Base-by-base conservation (phyloP, 495 filamentous ascomycete genomes). In the Halenospora varia region DNA sequence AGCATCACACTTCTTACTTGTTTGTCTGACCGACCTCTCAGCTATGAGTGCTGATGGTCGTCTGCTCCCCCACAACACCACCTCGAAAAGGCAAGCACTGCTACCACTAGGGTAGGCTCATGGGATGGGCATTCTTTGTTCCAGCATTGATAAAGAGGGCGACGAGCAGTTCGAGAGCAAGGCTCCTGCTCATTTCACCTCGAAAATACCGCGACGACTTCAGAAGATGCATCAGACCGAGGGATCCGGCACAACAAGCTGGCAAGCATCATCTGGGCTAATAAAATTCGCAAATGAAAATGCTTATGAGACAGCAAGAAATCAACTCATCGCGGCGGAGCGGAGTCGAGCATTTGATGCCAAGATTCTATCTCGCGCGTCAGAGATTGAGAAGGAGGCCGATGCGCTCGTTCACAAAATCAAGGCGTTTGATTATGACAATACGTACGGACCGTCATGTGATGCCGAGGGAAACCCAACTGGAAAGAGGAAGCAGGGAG, bases 401-500 rank as follows among this genome's bases (percentile, higher is more conserved):
- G 44, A 39, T 44, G 53, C 9, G 11, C 48, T 66, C 19, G 60
- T 66, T 19, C 54, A 26, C 17, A 63, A 57, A 50, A 61, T 66
- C 54, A 57, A 25, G 56, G 25, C 19, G 13, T 56, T 55, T 46
- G 63, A 66, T 40, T 57, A 47, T 56, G 52, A 62, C 0, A 40
- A 56, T 17, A 58, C 56, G 3, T 62, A 65, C 49, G 56, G 53
- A n/a, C n/a, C 3, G 19, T 47, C 52, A 24, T 24, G 22, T 39
- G 57, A 60, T 39, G 40, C 13, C 2, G 47, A 55, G 10, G 56
- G 60, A 18, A 39, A 24, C 11, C 26, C 55, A 2, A 53, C 51
- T 2, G 55, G 50, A 9, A 53, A 54, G 35, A 52, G 56, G 17
- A 25, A 47, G 48, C 58, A 65, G 17, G 73, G 72, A 15, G 74